A percentile compares a stretch with the other conserved stretches of the same genome.
These are phyloP conservation scores for Aspergillus tubingensis DNA, from an alignment of 2,329 filamentous ascomycete genomes.

Conservation along the genomic window DNA sequence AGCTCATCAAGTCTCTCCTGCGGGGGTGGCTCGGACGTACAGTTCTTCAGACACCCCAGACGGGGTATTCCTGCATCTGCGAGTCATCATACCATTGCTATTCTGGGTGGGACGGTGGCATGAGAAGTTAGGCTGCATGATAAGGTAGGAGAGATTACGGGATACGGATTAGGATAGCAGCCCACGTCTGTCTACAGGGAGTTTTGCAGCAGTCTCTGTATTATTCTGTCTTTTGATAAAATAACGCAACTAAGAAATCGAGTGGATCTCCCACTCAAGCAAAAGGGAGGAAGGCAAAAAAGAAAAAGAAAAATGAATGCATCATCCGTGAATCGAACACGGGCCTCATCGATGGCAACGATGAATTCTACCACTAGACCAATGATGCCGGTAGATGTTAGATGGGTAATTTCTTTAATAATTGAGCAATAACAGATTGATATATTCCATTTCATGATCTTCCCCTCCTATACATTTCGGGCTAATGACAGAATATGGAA, in stretches of 20 bases:
- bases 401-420: neutral
- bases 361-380: constrained; percentile 50
- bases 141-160: neutral
- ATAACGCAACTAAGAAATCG: too few relatives aligned
- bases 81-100: neutral
- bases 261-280: neutral
- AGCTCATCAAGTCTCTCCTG: neutral
- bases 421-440: too few relatives aligned
- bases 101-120: too few relatives aligned
- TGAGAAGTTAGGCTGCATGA: neutral
- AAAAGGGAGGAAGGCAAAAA: neutral
- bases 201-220: too few relatives aligned
- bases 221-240: too few relatives aligned
- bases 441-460: too few relatives aligned
- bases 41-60: neutral
- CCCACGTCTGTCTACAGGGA: too few relatives aligned
- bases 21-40: neutral
- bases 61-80: neutral
- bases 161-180: too few relatives aligned
- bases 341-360: constrained; percentile 51
- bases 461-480: too few relatives aligned
- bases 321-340: constrained; percentile 51
- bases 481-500: too few relatives aligned
- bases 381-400: constrained; percentile 36
- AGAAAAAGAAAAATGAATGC: constrained; percentile 23